Evolutionary conservation across 1,139 yeast species (phyloP).

Genomic region (Geotrichum candidum): DNA sequence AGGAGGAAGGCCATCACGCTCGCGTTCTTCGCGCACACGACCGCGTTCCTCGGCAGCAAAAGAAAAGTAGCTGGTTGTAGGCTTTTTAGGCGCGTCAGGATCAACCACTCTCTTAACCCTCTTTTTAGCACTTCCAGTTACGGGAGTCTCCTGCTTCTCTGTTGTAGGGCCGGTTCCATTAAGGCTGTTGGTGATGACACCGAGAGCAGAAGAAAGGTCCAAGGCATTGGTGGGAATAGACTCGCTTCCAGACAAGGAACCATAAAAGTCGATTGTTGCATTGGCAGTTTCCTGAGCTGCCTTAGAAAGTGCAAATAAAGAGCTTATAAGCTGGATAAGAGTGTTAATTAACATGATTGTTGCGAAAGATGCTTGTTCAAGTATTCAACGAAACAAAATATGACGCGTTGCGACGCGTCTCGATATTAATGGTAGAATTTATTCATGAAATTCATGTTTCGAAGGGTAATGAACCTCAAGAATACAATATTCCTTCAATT

Average conservation of each 20-base stretch:
- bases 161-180: neutral
- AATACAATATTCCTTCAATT: neutral
- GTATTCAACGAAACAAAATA: neutral
- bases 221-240: conserved; percentile 7
- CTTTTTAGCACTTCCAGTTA: conserved; percentile 36
- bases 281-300: conserved; percentile 77
- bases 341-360: neutral
- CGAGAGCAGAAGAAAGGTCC: conserved; percentile 28
- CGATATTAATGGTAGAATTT: neutral
- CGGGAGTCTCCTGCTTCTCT: neutral
- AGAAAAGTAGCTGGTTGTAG: conserved; percentile 72
- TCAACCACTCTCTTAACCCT: conserved; percentile 32
- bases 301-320: conserved; percentile 71
- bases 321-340: conserved; percentile 52
- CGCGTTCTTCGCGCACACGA: conserved; percentile 56
- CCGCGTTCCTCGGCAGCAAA: conserved; percentile 45
- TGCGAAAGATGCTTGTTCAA: neutral
- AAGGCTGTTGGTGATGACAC: conserved; percentile 6
- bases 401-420: conserved; percentile 8
- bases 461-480: neutral
- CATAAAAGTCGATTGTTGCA: conserved; percentile 70
- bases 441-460: neutral
- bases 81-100: conserved; percentile 49
- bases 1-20: conserved; percentile 51
- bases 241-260: conserved; percentile 29